phyloP scores from a whole-genome alignment of 169 alveolate species.

The Plasmodium cynomolgi region DNA sequence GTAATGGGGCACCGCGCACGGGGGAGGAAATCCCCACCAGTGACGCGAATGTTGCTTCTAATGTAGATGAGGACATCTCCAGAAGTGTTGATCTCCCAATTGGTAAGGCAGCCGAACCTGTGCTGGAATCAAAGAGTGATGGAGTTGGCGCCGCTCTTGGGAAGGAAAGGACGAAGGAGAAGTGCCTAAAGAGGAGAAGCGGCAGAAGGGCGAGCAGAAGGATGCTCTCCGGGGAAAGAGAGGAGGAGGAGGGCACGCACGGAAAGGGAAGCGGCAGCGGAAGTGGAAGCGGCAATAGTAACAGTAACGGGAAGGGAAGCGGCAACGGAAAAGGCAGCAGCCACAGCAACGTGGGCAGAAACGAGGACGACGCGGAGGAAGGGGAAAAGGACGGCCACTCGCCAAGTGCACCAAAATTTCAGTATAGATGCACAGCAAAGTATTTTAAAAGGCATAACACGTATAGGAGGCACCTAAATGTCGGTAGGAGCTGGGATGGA shows the following conservation, averaged over 20 bases:
- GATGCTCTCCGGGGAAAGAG: neutral
- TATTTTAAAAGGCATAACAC: slow-evolving; percentile 24
- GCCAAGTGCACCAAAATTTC: neutral
- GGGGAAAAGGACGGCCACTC: neutral
- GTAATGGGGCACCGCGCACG: neutral
- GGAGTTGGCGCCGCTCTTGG: neutral
- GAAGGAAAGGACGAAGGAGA: slow-evolving; percentile 2
- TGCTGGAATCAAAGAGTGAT: neutral
- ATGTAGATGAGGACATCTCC: neutral
- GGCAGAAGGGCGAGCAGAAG: neutral
- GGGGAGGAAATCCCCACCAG: neutral
- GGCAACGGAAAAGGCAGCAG: neutral
- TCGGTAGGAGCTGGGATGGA: slow-evolving; percentile 22
- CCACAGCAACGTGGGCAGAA: neutral
- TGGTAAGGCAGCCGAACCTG: neutral
- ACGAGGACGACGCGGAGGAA: neutral
- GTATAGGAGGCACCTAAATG: slow-evolving; percentile 24
- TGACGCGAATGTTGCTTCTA: neutral
- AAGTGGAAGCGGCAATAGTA: neutral
- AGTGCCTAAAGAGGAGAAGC: neutral
- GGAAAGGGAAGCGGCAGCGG: neutral
- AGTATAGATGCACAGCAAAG: neutral
- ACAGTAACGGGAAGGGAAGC: neutral
- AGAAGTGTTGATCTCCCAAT: neutral
- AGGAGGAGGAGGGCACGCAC: neutral